Evolutionary conservation across 176 grass and related monocot species (phyloP).

Genomic region (Urochloa ruziziensis): DNA sequence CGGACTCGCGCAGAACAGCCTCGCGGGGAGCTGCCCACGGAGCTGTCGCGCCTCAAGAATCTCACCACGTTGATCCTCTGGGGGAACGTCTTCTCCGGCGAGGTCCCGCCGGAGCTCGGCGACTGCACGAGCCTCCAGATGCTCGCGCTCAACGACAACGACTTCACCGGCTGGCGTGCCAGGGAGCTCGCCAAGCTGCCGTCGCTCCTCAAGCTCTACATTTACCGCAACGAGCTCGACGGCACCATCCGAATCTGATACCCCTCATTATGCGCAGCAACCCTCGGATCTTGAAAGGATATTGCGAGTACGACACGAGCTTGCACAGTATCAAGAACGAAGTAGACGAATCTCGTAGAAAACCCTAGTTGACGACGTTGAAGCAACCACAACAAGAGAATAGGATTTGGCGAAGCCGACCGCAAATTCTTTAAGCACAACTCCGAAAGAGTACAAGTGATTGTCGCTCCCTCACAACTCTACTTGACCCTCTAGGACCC

Average conservation of each 20-base stretch:
- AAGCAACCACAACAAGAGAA: too few relatives aligned
- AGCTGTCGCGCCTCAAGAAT: conserved; percentile 62
- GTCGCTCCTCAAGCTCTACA: conserved; percentile 48
- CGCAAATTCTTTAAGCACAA: too few relatives aligned
- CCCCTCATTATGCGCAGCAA: too few relatives aligned
- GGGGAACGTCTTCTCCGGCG: conserved; percentile 59
- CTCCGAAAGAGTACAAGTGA: too few relatives aligned
- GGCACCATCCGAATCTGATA: conserved; percentile 67
- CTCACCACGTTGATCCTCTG: conserved; percentile 74
- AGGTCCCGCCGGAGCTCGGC: conserved; percentile 70
- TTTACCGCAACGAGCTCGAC: conserved; percentile 65
- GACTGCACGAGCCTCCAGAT: conserved; percentile 65
- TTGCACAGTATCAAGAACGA: too few relatives aligned
- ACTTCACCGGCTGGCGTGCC: conserved; percentile 66
- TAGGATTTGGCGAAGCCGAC: too few relatives aligned
- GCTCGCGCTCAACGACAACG: conserved; percentile 74
- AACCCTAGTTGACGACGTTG: too few relatives aligned
- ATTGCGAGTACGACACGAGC: too few relatives aligned
- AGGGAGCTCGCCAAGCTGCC: conserved; percentile 54
- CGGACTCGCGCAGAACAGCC: conserved; percentile 65
- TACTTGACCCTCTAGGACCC: too few relatives aligned
- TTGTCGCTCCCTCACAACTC: too few relatives aligned
- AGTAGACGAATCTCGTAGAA: too few relatives aligned
- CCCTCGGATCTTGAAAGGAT: too few relatives aligned
- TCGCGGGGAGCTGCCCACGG: conserved; percentile 49